Evolutionary conservation across 1,284 basidiomycete genomes (phyloP), one percentile per base, ranked within the genome.

Genomic region (Vanrija sp.): DNA sequence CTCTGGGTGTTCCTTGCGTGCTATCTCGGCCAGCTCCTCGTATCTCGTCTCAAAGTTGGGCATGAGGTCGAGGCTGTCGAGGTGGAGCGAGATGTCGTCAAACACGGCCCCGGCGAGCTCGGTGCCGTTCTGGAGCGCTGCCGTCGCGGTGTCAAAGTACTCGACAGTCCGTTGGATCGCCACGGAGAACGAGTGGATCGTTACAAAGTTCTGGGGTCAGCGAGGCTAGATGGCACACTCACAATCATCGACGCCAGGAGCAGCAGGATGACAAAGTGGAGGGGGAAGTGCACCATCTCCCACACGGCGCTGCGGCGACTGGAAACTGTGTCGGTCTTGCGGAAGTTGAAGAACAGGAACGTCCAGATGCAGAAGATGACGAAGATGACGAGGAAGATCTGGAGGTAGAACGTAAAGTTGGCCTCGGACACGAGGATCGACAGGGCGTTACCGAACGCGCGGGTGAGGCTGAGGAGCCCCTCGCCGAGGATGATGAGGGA

Each of bases 401-500:
- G 65, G 25, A 51, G 55, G 38, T 67, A 65, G 7, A 62, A 65
- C 3, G 49, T 41, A 3, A 22, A 45, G 39, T 51, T 53, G 8
- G 56, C 49, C 1, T 50, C 46, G 9, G 57, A 61, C 22, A 69
- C 43, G 6, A 62, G 61, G 3, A 59, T 56, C 10, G 25, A 69
- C 53, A 6, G 65, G 61, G 14, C 27, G 31, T 14, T 31, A 19
- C 41, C 9, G 15, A 19, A 36, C 9, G 23, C 31, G 12, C 31
- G 31, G 2, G 31, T 31, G 6, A 31, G 31, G 31, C 31, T 31
- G 31, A 31, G 31, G 12, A 31, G 23, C 15, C 19, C 46, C 66
- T 49, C 48, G 66, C 66, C 31, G 31, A 66, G 43, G 24, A 65
- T 61, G 48, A 67, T 67, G 41, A 70, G 47, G 3, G 60, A 65